A percentile compares a stretch with the other conserved stretches of the same genome.
These are phyloP conservation scores for Ambrosiella cleistominuta DNA, from an alignment of 2,329 filamentous ascomycete species.

Conservation along the genomic window DNA sequence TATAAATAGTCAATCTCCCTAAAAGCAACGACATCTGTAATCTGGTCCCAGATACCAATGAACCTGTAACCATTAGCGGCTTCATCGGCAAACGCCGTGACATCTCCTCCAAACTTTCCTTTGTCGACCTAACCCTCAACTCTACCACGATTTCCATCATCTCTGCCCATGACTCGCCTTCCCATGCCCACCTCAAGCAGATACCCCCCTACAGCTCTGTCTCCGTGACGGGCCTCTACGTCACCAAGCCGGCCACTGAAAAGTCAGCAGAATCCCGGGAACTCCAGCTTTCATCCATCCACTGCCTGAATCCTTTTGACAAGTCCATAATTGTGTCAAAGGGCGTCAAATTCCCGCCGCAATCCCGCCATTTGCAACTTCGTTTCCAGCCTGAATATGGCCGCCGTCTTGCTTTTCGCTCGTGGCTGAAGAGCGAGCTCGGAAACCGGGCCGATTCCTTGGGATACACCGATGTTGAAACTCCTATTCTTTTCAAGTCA, in stretches of 20 bases:
- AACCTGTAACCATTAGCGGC: slow-evolving; percentile 34
- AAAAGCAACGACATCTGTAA: background rate
- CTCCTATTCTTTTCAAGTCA: slow-evolving; percentile 88
- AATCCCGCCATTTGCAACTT: slow-evolving; percentile 69
- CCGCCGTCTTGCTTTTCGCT: slow-evolving; percentile 53
- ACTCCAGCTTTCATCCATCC: slow-evolving; percentile 30
- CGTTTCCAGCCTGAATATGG: slow-evolving; percentile 53
- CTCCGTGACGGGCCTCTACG: slow-evolving; percentile 24
- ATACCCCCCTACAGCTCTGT: slow-evolving; percentile 37
- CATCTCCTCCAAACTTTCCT: slow-evolving; percentile 51
- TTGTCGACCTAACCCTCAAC: slow-evolving; percentile 37
- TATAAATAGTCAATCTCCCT: slow-evolving; percentile 6
- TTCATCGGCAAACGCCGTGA: slow-evolving; percentile 54
- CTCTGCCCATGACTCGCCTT: slow-evolving; percentile 20
- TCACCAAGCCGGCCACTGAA: slow-evolving; percentile 16
- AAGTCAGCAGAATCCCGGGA: slow-evolving; percentile 15
- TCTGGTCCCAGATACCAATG: slow-evolving; percentile 9
- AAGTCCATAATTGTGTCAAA: slow-evolving; percentile 59
- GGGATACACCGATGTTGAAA: slow-evolving; percentile 68
- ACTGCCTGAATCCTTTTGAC: slow-evolving; percentile 55
- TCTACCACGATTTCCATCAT: slow-evolving; percentile 22
- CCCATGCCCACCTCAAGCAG: slow-evolving; percentile 27
- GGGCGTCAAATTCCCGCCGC: slow-evolving; percentile 54
- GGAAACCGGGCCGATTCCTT: slow-evolving; percentile 36
- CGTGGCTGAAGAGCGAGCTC: slow-evolving; percentile 34